Conservation (phyloP, 192 early-diverging fungal genomes). For the Backusella circina region DNA sequence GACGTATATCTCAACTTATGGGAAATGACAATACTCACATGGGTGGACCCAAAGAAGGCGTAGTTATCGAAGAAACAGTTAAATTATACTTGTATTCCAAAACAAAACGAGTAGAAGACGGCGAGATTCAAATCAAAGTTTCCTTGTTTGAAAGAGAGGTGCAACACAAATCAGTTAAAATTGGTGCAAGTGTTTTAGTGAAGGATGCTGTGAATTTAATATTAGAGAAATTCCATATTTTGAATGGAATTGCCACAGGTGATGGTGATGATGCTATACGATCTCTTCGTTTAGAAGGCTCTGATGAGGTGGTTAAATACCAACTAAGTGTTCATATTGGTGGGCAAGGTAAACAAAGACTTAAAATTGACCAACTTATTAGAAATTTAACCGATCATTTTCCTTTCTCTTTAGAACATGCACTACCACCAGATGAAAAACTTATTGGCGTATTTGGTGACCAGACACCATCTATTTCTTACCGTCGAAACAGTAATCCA, state of each 20-base stretch:
- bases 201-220: conserved; percentile 39
- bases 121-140: conserved; percentile 23
- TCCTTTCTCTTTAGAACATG: conserved; percentile 10
- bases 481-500: conserved; percentile 19
- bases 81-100: conserved; percentile 23
- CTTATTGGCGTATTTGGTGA: conserved; percentile 19
- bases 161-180: conserved; percentile 8
- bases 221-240: conserved; percentile 43
- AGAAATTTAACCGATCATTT: neutral
- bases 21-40: conserved; percentile 25
- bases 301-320: conserved; percentile 6
- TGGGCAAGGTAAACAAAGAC: conserved; percentile 21
- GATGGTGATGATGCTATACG: conserved; percentile 8
- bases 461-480: neutral
- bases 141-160: neutral
- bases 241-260: conserved; percentile 38
- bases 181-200: conserved; percentile 31
- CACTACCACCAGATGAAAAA: neutral
- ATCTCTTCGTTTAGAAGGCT: conserved; percentile 15
- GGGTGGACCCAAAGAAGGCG: conserved; percentile 22
- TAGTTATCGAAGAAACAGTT: neutral
- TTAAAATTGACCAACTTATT: neutral
- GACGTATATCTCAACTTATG: conserved; percentile 37
- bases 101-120: conserved; percentile 13
- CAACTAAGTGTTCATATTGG: conserved; percentile 6